Conservation (phyloP, 2,329 filamentous ascomycete species). For the Fusarium verticillioides region DNA sequence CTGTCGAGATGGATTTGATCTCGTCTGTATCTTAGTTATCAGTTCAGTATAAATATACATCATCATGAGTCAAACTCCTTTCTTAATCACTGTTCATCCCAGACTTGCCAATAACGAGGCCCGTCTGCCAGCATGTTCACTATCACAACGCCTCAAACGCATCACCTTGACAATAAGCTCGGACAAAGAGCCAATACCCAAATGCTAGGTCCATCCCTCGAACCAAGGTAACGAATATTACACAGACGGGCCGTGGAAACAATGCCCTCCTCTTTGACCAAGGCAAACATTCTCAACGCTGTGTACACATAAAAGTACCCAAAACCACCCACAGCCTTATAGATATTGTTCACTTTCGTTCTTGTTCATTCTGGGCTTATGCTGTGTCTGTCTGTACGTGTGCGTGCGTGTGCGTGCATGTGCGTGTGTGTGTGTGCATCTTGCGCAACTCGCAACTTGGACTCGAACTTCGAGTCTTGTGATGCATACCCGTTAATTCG, state of each 20-base stretch:
- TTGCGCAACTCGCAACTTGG: constrained; percentile 39
- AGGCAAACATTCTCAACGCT: constrained; percentile 1
- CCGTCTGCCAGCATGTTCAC: neutral
- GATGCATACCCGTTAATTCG: constrained; percentile 15
- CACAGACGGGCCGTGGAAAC: constrained; percentile 19
- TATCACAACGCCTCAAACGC: neutral
- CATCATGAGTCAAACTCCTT: neutral
- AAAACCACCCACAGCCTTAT: neutral
- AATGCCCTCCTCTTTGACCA: constrained; percentile 4
- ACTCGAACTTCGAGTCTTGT: constrained; percentile 37
- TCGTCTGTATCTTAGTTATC: neutral
- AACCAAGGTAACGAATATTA: neutral
- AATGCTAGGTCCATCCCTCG: neutral
- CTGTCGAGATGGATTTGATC: too few species aligned
- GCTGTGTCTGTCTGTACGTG: constrained; percentile 28
- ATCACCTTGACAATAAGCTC: neutral
- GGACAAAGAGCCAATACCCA: neutral
- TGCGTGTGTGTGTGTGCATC: constrained; percentile 18
- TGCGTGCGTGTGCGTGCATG: neutral
- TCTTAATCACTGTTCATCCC: neutral
- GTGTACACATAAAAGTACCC: neutral
- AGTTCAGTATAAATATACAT: neutral
- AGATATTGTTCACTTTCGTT: neutral
- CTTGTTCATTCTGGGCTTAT: constrained; percentile 7
- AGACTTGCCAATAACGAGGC: neutral